These are phyloP conservation scores for Chrysoporthe deuterocubensis DNA, from an alignment of 2,329 filamentous ascomycete species.

Conservation along the genomic window DNA sequence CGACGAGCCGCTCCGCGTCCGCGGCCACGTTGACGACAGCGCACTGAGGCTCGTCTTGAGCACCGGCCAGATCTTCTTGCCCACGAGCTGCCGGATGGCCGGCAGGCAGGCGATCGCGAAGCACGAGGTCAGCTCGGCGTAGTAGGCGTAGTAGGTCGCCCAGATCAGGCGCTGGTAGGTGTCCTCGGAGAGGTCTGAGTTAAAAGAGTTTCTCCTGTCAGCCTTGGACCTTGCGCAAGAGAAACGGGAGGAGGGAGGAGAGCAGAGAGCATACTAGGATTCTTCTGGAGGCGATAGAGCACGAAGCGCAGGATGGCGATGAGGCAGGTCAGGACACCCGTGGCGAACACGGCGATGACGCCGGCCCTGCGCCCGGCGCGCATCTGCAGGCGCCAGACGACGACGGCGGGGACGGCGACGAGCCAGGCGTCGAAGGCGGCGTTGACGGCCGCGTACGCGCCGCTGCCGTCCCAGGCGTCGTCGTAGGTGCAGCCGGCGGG, in stretches of 20 bases:
- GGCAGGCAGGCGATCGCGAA: conserved; percentile 23
- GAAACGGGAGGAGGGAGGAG: neutral
- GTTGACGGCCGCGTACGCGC: conserved; percentile 20
- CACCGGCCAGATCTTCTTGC: conserved; percentile 18
- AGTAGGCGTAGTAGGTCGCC: conserved; percentile 11
- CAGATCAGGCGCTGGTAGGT: conserved; percentile 18
- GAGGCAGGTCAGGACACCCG: conserved; percentile 6
- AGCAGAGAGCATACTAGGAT: neutral
- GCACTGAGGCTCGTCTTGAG: conserved; percentile 10
- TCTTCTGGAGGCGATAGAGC: neutral
- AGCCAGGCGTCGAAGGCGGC: conserved; percentile 23
- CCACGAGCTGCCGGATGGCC: conserved; percentile 19
- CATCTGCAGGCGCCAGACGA: conserved; percentile 26
- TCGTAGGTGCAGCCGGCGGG: conserved; percentile 13
- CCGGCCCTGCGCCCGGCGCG: conserved; percentile 8
- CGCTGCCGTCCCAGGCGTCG: conserved; percentile 21
- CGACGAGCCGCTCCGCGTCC: neutral
- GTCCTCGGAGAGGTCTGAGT: neutral
- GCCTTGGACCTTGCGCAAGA: neutral
- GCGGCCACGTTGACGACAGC: conserved; percentile 6
- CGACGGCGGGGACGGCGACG: conserved; percentile 14
- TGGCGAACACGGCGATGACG: conserved; percentile 18
- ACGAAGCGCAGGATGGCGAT: neutral
- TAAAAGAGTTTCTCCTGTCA: neutral
- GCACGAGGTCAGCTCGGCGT: conserved; percentile 21